Evolutionary conservation across 1,284 basidiomycete species (phyloP).

Genomic region (Trichosporon sp.): DNA sequence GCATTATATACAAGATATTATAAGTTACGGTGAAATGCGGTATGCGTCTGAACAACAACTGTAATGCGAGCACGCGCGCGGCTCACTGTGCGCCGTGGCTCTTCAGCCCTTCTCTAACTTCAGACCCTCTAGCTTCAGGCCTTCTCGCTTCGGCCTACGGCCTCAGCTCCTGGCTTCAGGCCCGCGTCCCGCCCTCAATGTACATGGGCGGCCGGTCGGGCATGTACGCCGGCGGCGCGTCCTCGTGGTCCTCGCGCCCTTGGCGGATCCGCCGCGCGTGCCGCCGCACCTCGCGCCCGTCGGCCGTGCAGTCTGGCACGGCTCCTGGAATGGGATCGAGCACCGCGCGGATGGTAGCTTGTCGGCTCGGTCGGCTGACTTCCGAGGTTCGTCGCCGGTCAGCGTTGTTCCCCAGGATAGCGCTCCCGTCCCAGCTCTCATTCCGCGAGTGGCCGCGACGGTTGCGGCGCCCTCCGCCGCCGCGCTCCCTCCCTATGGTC

Average conservation of each 20-base stretch:
- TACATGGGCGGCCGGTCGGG: neutral
- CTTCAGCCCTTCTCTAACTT: too few relatives aligned
- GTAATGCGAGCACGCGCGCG: neutral
- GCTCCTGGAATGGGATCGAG: neutral
- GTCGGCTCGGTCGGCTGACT: neutral
- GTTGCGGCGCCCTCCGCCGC: neutral
- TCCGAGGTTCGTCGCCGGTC: neutral
- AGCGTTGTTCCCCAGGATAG: neutral
- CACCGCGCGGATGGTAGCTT: neutral
- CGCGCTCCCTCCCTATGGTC: neutral
- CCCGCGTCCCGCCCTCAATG: neutral
- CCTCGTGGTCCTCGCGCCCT: neutral
- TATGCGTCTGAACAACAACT: neutral
- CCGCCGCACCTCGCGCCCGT: neutral
- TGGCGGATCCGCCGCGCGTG: neutral
- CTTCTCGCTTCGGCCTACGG: too few relatives aligned
- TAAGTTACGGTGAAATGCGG: neutral
- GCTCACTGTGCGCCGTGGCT: too few relatives aligned
- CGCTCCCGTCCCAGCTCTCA: neutral
- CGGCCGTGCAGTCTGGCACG: neutral
- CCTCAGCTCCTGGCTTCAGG: neutral
- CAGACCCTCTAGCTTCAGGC: neutral
- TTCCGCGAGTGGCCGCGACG: neutral
- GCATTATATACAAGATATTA: conserved; percentile 2
- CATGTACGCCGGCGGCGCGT: neutral